These are phyloP conservation scores for Leucocoprinus leucothites DNA, from an alignment of 768 basidiomycete species.

Conservation along the genomic window DNA sequence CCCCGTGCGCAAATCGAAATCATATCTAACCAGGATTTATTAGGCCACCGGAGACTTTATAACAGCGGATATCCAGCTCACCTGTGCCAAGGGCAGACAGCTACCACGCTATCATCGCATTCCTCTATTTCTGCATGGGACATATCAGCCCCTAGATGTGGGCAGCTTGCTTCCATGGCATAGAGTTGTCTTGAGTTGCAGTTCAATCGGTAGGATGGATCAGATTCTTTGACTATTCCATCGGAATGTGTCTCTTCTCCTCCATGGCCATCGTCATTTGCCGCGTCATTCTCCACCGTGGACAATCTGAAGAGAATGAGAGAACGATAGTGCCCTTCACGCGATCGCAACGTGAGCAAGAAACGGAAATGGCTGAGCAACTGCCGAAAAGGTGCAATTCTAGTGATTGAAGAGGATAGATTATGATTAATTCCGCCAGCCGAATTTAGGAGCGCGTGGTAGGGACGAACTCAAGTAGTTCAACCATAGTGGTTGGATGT, in stretches of 20 bases:
- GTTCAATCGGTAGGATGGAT: conserved; percentile 18
- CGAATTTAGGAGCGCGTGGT: background rate
- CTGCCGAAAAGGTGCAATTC: conserved; percentile 40
- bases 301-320: conserved; percentile 65
- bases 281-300: conserved; percentile 19
- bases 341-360: conserved; percentile 56
- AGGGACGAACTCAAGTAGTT: conserved; percentile 23
- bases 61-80: conserved; percentile 20
- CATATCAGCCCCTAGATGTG: conserved; percentile 78
- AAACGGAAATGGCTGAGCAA: conserved; percentile 59
- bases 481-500: conserved; percentile 10
- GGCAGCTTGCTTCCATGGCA: conserved; percentile 78
- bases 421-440: background rate
- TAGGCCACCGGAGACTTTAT: background rate
- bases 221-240: conserved; percentile 5
- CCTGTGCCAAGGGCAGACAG: conserved; percentile 80
- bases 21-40: conserved; percentile 46
- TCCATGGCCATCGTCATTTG: conserved; percentile 1
- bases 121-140: conserved; percentile 80
- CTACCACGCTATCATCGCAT: conserved; percentile 54
- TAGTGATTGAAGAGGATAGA: conserved; percentile 16
- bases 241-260: conserved; percentile 4
- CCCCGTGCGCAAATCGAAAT: conserved; percentile 69
- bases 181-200: conserved; percentile 46
- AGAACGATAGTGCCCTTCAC: conserved; percentile 55